These are phyloP conservation scores for Fusarium multiceps DNA, from an alignment of 2,329 filamentous ascomycete genomes.

Conservation along the genomic window DNA sequence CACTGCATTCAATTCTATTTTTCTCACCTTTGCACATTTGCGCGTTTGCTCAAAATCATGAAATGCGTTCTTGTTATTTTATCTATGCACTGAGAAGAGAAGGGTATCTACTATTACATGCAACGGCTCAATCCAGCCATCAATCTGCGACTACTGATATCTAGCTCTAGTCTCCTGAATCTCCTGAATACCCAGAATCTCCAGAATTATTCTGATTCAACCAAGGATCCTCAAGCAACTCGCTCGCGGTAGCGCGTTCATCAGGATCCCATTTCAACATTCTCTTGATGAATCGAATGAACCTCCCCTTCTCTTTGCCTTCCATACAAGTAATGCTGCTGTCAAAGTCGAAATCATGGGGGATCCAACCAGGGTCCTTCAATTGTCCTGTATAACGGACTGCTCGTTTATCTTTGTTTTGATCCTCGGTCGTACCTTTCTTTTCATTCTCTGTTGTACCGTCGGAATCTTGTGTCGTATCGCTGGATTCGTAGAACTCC, in stretches of 20 bases:
- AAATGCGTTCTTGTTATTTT: background rate
- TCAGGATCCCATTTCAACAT: conserved; percentile 49
- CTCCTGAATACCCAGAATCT: too few relatives aligned
- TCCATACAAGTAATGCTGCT: background rate
- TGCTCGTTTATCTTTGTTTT: background rate
- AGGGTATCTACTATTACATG: background rate
- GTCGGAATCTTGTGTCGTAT: too few relatives aligned
- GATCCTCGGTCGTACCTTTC: background rate
- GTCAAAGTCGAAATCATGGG: conserved; percentile 30
- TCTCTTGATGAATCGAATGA: conserved; percentile 46
- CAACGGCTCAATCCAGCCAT: background rate
- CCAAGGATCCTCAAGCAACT: conserved; percentile 49
- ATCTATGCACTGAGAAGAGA: background rate
- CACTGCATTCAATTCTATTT: background rate
- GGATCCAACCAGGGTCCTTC: conserved; percentile 34
- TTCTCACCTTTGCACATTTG: too few relatives aligned
- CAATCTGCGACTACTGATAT: accelerated
- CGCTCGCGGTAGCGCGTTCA: conserved; percentile 45
- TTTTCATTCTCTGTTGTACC: background rate
- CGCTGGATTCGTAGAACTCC: background rate
- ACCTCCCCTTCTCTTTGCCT: conserved; percentile 36
- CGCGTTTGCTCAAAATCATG: too few relatives aligned
- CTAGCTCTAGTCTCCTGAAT: too few relatives aligned
- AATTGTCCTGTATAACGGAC: conserved; percentile 34
- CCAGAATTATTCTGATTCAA: background rate